Base-by-base conservation (phyloP, 176 grass and related monocot genomes). In the Triticum monococcum region DNA sequence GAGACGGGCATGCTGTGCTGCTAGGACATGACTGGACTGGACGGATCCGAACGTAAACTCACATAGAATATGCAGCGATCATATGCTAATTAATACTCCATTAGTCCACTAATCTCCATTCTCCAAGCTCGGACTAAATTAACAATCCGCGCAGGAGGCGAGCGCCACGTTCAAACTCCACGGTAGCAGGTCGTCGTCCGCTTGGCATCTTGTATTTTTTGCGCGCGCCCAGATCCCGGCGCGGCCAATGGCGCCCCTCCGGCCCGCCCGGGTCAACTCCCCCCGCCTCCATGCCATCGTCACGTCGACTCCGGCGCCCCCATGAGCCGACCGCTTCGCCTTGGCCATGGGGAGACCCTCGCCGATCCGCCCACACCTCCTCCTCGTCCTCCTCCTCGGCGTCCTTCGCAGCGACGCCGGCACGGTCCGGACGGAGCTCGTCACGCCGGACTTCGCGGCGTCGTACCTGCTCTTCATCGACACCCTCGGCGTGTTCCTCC, bases 391-490 rank as follows among this genome's bases (percentile, higher is more conserved):
- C 46, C 7, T 41, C 40, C 23, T 91, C 2, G 6, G 81, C 12
- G 46, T 80, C 60, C 40, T 85, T 66, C 43, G 12, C 7, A 60
- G 18, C 5, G 26, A 20, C 8, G 93, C 79, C 0, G 22, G 64
- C 22, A 89, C 10, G 64, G 54, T 90, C 33, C 41, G 40, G 17
- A 88, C 84, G 35, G 93, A 95, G 84, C 5, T 92, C 35, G 1
- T 92, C 79, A n/a, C 52, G 3, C 88, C 93, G 13, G 72, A 80
- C 75, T 95, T 91, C 86, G 0, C 25, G 3, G 93, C 83, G 50
- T 86, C 93, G 0, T 86, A 90, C 83, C 76, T 91, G 1, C 88
- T 92, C 32, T 95, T 92, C 83, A 84, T 89, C 36, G 80, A 90
- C 33, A 82, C 79, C 36, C 30, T 25, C 40, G 88, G 83, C 61